Base-by-base conservation (phyloP, 2,329 filamentous ascomycete genomes). In the Byssothecium circinans region DNA sequence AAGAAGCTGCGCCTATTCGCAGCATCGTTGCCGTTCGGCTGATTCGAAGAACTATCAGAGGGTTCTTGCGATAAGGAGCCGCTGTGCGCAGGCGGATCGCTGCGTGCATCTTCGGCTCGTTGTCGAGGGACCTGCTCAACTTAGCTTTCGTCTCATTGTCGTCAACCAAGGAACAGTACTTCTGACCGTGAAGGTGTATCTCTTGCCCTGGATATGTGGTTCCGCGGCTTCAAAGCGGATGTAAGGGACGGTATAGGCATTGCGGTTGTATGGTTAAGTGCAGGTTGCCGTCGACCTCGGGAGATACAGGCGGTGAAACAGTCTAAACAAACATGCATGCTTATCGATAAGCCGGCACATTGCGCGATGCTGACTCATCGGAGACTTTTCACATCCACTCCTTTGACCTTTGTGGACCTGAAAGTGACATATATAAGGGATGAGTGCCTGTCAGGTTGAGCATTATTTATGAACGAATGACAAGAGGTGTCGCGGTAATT, bases 1-100 rank as follows among this genome's bases (percentile, higher is more conserved):
- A 70, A 57, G 42, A 67, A 55, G 49, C 67, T 69, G 20, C 62
- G 59, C 33, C 53, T 35, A 20, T 54, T 62, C 19, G 43, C 15
- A 8, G 29, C 48, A 27, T 58, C 47, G 27, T 20, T 32, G 32
- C 20, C 37, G 7, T 41, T 41, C 8, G 35, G 35, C 22, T 47
- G 35, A 35, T 29, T 8, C 11, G 32, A 45, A 8, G 14, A 8
- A 14, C 15, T 8, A 22, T 29, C n/a, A 29, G 30, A 36, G 35
- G 27, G 22, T 32, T 14, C 41, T 22, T 44, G 49, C 32, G 34
- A 49, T 12, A 12, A 7, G 7, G 5, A 12, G 29, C 14, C 29
- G 23, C 23, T 25, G 6, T 25, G 23, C 12, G 12, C 29, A 32
- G 12, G 14, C 29, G 29, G 29, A 4, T 25, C 36, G 27, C 29